A percentile compares a stretch with the other conserved stretches of the same genome.
phyloP scores from a whole-genome alignment of 2,329 filamentous ascomycete species.

The Alternaria arbusti region DNA sequence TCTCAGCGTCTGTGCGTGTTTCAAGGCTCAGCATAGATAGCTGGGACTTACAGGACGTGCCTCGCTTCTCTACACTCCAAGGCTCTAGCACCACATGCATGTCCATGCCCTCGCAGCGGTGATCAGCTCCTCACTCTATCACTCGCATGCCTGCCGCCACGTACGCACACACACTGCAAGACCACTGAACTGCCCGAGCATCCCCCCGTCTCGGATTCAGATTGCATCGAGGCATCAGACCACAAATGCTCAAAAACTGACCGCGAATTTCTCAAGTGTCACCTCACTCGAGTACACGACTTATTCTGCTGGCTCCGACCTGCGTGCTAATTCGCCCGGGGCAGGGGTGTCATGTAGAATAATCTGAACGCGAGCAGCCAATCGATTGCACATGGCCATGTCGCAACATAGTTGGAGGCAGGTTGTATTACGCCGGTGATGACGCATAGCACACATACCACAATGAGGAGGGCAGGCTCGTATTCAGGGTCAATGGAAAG shows the following conservation, averaged over 20 bases:
- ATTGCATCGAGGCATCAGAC: neutral
- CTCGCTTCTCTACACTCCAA: neutral
- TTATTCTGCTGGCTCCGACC: neutral
- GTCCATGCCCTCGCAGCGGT: constrained; percentile 12
- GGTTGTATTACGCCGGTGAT: constrained; percentile 17
- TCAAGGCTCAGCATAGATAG: neutral
- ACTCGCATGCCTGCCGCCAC: constrained; percentile 17
- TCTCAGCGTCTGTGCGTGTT: neutral
- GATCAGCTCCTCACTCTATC: constrained; percentile 6
- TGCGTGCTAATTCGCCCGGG: constrained; percentile 11
- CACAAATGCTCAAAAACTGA: constrained; percentile 2
- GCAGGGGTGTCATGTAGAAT: constrained; percentile 12
- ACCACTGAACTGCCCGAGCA: constrained; percentile 8
- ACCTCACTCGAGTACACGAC: constrained; percentile 11
- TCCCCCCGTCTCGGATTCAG: neutral
- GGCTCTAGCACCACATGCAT: constrained; percentile 1
- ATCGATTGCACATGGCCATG: constrained; percentile 5
- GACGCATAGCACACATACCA: constrained; percentile 13
- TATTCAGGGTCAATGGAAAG: constrained; percentile 12
- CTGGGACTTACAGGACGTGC: neutral
- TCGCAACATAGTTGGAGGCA: constrained; percentile 1
- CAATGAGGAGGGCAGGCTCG: constrained; percentile 1
- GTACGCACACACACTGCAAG: constrained; percentile 4
- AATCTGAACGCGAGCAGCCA: constrained; percentile 4
- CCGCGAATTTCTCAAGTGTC: constrained; percentile 1